Conservation (phyloP, 257 asterid species). For the Solanum etuberosum region DNA sequence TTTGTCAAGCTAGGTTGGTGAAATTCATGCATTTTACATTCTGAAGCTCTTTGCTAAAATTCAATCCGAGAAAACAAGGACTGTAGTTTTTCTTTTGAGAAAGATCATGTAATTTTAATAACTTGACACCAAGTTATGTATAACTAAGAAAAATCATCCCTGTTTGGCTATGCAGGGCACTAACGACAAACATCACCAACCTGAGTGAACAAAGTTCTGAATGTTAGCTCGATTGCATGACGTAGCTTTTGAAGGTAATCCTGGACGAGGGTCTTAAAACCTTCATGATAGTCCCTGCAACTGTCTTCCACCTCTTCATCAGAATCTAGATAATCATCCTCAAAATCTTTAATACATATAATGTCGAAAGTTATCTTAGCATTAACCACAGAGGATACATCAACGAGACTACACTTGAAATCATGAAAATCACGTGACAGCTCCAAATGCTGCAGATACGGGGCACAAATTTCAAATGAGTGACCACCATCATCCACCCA, state of each 20-base stretch:
- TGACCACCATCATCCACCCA: too few relatives aligned
- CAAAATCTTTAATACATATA: neutral
- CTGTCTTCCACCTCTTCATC: neutral
- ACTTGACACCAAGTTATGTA: neutral
- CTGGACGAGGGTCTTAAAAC: neutral
- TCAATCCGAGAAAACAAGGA: neutral
- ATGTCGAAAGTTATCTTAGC: neutral
- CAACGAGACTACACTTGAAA: neutral
- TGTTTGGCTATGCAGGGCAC: neutral
- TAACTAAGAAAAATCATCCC: neutral
- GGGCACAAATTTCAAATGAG: neutral
- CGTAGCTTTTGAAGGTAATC: neutral
- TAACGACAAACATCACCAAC: neutral
- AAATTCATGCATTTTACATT: neutral
- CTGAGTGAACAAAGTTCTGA: neutral
- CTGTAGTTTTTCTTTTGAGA: neutral
- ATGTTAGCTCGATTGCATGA: neutral
- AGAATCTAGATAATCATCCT: neutral
- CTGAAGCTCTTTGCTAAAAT: neutral
- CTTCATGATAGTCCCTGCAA: neutral
- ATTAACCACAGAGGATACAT: neutral
- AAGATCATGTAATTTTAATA: neutral
- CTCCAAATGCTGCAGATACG: neutral
- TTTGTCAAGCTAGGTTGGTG: neutral
- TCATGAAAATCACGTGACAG: neutral